Evolutionary conservation across 495 filamentous ascomycete species (phyloP), one percentile per base, ranked within the genome.

Genomic region (Bathelium albidoporum): DNA sequence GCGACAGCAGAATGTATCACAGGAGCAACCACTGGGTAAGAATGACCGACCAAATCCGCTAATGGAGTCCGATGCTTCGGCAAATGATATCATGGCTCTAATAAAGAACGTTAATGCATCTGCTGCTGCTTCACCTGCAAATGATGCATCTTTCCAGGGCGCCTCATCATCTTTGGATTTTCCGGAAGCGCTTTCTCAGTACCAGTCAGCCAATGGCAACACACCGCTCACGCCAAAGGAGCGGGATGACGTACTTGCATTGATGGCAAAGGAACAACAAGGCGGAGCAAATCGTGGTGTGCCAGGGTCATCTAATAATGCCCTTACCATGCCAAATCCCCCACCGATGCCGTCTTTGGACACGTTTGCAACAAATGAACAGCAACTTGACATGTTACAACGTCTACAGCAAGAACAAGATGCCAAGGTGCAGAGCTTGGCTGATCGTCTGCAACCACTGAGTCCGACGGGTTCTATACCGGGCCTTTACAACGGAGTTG

Each of bases 381-480:
- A 84, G 22, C 85, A 92, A 60, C 84, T 95, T 16, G 89, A 95
- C 52, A 80, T 84, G 45, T 75, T 95, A 2, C 81, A 86, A 55
- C 86, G 84, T 26, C 79, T 94, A 68, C 87, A 91, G 70, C 79
- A 80, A 26, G 83, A 91, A 44, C 89, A 95, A 67, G 81, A 85
- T 59, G 76, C 78, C 36, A 85, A 87, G 24, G 83, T 97, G 5
- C 81, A 88, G 62, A 82, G 87, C 61, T 77, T 97, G 28, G 82
- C 83, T 59, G 82, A 82, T 36, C 71, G 89, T 0, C 78, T 96
- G 26, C 85, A 87, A 32, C 90, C 91, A 1, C 77, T 95, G 32
- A 89, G 85, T 69, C 91, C 90, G 0, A 88, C 82, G 4, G 90
- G 90, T 14, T 79, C 80, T 20, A 94, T 96, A 59, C 90, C 90